Conservation (phyloP, 2,329 filamentous ascomycete species). For the Sclerotinia subarctica region DNA sequence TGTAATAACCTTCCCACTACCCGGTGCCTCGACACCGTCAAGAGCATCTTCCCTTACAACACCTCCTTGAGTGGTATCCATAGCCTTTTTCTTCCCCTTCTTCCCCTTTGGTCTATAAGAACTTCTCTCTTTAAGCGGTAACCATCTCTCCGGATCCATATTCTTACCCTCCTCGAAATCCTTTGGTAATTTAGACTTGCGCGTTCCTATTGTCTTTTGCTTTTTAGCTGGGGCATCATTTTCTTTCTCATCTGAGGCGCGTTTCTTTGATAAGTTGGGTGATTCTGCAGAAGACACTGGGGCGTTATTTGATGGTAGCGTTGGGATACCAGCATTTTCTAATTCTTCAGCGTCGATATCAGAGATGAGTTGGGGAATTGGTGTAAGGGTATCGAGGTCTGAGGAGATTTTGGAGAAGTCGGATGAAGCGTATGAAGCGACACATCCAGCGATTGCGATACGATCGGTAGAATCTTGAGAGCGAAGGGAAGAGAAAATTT, state of each 20-base stretch:
- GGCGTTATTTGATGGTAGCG: conserved; percentile 37
- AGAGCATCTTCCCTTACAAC: conserved; percentile 71
- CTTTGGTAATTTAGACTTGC: conserved; percentile 64
- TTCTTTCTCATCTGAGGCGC: conserved; percentile 48
- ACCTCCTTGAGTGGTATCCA: conserved; percentile 81
- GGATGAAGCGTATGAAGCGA: conserved; percentile 71
- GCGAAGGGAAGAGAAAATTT: conserved; percentile 75
- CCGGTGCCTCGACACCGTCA: conserved; percentile 60
- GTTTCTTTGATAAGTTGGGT: conserved; percentile 47
- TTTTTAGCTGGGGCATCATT: conserved; percentile 48
- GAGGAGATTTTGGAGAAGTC: conserved; percentile 55
- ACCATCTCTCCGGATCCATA: conserved; percentile 87
- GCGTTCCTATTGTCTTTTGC: conserved; percentile 36
- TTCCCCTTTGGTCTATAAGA: conserved; percentile 87
- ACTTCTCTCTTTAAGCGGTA: conserved; percentile 84
- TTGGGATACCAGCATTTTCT: conserved; percentile 62
- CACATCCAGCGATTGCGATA: conserved; percentile 74
- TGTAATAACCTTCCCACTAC: conserved; percentile 62
- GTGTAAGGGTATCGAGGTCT: conserved; percentile 56
- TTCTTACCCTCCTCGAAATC: conserved; percentile 73
- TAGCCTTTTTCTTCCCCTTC: conserved; percentile 82
- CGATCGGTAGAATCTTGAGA: conserved; percentile 63
- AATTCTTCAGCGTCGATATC: conserved; percentile 61
- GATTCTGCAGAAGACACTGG: conserved; percentile 43
- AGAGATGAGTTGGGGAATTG: conserved; percentile 58